These are phyloP conservation scores for Tetraselmis chui DNA, from an alignment of 139 green algal species.

Conservation along the genomic window DNA sequence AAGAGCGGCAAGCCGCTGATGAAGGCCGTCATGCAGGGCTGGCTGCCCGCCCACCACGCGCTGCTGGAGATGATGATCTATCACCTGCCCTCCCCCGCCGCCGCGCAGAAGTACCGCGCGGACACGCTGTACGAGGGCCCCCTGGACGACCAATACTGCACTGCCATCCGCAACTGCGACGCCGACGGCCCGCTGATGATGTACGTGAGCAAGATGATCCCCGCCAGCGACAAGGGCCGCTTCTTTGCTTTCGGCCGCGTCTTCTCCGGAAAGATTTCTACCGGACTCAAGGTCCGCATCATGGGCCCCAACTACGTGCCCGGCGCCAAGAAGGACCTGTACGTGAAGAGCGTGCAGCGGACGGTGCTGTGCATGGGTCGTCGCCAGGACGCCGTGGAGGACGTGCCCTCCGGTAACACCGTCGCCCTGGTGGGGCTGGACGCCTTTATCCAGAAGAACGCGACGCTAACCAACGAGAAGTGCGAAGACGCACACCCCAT, in stretches of 20 bases:
- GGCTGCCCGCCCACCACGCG: slow-evolving; percentile 85
- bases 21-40: slow-evolving; percentile 71
- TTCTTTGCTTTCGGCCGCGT: slow-evolving; percentile 99
- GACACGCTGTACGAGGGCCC: slow-evolving; percentile 97
- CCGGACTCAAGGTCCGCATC: slow-evolving; percentile 95
- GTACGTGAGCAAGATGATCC: slow-evolving; percentile 99
- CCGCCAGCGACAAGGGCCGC: slow-evolving; percentile 92
- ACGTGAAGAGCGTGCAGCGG: slow-evolving; percentile 96
- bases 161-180: slow-evolving; percentile 92
- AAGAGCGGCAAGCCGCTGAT: slow-evolving; percentile 90
- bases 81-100: slow-evolving; percentile 55
- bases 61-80: slow-evolving; percentile 99
- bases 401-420: slow-evolving; percentile 98
- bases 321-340: slow-evolving; percentile 98
- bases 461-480: slow-evolving; percentile 86
- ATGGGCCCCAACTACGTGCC: slow-evolving; percentile 98
- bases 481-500: slow-evolving; percentile 87
- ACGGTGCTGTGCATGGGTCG: slow-evolving; percentile 99
- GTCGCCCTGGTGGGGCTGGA: slow-evolving; percentile 96
- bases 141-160: slow-evolving; percentile 91
- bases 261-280: slow-evolving; percentile 86
- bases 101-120: slow-evolving; percentile 93
- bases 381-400: slow-evolving; percentile 94
- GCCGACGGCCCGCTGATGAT: slow-evolving; percentile 93
- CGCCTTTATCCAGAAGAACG: slow-evolving; percentile 99